A percentile compares a stretch with the other conserved stretches of the same genome.
These are phyloP conservation scores for Boletus eberwhitei DNA, from an alignment of 768 basidiomycete genomes.

Conservation along the genomic window DNA sequence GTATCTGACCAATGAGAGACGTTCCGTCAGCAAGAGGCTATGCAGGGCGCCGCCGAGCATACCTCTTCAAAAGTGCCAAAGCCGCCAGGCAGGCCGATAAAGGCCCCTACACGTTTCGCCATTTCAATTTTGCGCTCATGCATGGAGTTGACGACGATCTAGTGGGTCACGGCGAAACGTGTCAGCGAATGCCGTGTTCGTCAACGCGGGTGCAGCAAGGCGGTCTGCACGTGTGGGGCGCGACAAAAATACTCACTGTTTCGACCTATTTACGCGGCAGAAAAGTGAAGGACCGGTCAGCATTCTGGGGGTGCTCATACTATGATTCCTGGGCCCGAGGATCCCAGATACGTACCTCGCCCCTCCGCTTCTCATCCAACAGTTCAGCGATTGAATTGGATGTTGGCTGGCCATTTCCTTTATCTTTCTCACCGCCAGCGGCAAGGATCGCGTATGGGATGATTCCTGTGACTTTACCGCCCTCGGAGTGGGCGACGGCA, in stretches of 20 bases:
- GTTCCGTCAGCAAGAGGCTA: conserved; percentile 4
- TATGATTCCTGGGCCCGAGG: neutral
- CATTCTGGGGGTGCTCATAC: neutral
- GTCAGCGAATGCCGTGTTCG: conserved; percentile 9
- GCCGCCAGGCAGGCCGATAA: conserved; percentile 89
- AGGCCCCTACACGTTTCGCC: conserved; percentile 77
- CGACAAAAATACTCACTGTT: conserved; percentile 23
- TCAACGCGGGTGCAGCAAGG: neutral
- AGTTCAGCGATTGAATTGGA: conserved; percentile 19
- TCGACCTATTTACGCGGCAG: conserved; percentile 23
- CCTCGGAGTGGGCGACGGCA: conserved; percentile 52
- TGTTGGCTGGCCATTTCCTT: conserved; percentile 30
- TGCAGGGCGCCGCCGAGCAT: neutral
- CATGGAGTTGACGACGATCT: conserved; percentile 79
- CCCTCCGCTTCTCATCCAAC: conserved; percentile 32
- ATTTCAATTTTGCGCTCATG: conserved; percentile 89
- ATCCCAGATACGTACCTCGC: conserved; percentile 30
- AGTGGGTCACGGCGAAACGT: neutral
- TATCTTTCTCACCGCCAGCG: conserved; percentile 60
- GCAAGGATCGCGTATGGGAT: conserved; percentile 73
- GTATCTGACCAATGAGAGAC: conserved; percentile 42
- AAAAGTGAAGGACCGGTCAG: conserved; percentile 10
- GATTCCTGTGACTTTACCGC: conserved; percentile 75
- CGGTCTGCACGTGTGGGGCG: conserved; percentile 2
- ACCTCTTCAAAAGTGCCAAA: conserved; percentile 95